phyloP scores from a whole-genome alignment of 2,329 filamentous ascomycete genomes.

The Lasiodiplodia gonubiensis region DNA sequence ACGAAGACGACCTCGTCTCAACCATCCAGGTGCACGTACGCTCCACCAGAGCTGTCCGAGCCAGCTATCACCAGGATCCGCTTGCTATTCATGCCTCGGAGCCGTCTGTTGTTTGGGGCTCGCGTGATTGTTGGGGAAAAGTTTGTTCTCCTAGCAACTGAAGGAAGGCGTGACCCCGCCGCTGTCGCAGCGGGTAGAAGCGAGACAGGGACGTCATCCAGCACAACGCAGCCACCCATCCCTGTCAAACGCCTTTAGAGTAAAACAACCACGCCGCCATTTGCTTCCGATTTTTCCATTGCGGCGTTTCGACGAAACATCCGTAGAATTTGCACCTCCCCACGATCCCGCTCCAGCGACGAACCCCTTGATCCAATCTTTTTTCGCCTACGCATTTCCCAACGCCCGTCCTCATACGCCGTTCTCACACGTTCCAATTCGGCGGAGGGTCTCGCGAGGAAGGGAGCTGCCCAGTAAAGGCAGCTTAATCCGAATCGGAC shows the following conservation, averaged over 20 bases:
- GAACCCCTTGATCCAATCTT: not conserved
- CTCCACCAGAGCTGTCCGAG: slow-evolving; percentile 89
- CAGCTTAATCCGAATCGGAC: slow-evolving; percentile 49
- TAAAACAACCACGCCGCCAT: not conserved
- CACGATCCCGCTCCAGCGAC: not conserved
- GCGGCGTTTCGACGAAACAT: not conserved
- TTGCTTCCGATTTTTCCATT: not conserved
- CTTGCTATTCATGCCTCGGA: slow-evolving; percentile 40
- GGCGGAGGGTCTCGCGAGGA: not conserved
- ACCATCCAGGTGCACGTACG: slow-evolving; percentile 60
- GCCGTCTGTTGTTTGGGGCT: slow-evolving; percentile 4
- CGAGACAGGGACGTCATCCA: slow-evolving; percentile 20
- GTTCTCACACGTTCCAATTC: not conserved
- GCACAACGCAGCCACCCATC: not conserved
- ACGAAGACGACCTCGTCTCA: not conserved
- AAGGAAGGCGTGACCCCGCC: slow-evolving; percentile 17
- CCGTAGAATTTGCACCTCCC: not conserved
- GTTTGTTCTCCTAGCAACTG: slow-evolving; percentile 5
- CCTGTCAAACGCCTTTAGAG: not conserved
- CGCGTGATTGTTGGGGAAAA: slow-evolving; percentile 18
- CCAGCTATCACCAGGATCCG: slow-evolving; percentile 83
- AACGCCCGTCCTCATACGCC: not conserved
- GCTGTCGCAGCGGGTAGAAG: slow-evolving; percentile 16
- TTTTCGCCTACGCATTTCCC: not conserved
- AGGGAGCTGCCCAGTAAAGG: not conserved